Evolutionary conservation across 257 asterid species (phyloP), one percentile per base, ranked within the genome.

Genomic region (Fraxinus excelsior): DNA sequence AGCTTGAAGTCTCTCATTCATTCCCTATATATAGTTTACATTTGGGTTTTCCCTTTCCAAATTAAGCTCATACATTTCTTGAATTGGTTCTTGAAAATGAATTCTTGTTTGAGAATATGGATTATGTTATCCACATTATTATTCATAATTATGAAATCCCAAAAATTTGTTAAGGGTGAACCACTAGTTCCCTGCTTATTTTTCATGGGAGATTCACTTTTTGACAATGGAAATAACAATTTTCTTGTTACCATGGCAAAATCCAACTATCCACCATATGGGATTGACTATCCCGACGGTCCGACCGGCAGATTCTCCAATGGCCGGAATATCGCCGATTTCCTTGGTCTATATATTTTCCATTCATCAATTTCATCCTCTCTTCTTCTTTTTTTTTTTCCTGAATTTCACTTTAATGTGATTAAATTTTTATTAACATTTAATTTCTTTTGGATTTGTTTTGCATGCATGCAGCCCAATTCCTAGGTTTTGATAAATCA

Each of bases 141-240:
- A 26, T 80, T 32, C 42, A 0, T 78, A 42, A 18, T 37, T 12
- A 9, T 42, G 62, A 80, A 46, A 58, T 42, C 73, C 34, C 26
- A 19, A 31, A 46, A 28, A 1, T 25, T 38, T 8, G 64, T 64
- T 9, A 67, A 74, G 2, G 81, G 78, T 26, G 86, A 80, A 44
- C 90, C 75, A 49, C 87, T 83, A 67, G 88, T 86, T 67, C 92
- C 90, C 2, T 84, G 94, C 71, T 35, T 79, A 9, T 90, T 82
- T 73, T 49, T 82, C 16, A 76, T 83, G 14, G 96, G 96, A 25
- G 91, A 87, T 77, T 91, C 96, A 0, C 75, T 71, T 9, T 80
- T 79, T 18, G 96, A 91, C 31, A 83, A 81, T 80, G 96, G 96
- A 28, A 91, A 91, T 74, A 91, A 91, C 76, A 91, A 91, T 69